Percentiles rank a stretch among this genome's conserved stretches.
phyloP scores from a whole-genome alignment of 2,329 filamentous ascomycete species.

The Akanthomyces muscarius region DNA sequence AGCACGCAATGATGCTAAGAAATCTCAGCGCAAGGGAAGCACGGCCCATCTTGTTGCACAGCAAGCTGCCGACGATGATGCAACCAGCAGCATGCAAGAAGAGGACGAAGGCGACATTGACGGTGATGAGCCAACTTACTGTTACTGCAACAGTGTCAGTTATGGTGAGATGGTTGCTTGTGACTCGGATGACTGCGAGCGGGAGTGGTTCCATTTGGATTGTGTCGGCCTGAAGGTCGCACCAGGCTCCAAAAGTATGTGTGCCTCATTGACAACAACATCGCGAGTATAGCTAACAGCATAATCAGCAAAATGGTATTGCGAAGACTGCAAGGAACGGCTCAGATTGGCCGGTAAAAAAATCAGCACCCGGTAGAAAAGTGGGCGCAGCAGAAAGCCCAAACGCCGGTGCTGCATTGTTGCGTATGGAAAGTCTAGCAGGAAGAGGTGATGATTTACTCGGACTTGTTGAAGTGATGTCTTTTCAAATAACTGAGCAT shows the following conservation, averaged over 20 bases:
- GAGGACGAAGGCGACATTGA: constrained; percentile 57
- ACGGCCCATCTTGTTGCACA: constrained; percentile 31
- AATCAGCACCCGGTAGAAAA: constrained; percentile 40
- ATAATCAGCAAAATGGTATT: constrained; percentile 71
- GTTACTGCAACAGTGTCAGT: constrained; percentile 75
- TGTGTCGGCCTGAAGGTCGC: constrained; percentile 77
- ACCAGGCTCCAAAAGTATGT: constrained; percentile 70
- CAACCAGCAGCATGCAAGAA: constrained; percentile 38
- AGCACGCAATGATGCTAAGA: constrained; percentile 43
- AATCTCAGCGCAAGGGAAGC: constrained; percentile 51
- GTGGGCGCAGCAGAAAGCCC: neutral
- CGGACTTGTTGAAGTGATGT: constrained; percentile 9
- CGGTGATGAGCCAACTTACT: constrained; percentile 69
- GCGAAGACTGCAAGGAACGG: constrained; percentile 70
- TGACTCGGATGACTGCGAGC: constrained; percentile 66
- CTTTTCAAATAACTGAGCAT: constrained; percentile 13
- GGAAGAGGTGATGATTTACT: neutral
- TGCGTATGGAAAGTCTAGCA: neutral
- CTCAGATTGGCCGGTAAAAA: constrained; percentile 55
- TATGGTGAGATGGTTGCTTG: constrained; percentile 85
- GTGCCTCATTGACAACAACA: neutral
- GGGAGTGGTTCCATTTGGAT: constrained; percentile 80
- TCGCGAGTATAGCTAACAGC: constrained; percentile 25
- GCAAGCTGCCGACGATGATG: constrained; percentile 40
- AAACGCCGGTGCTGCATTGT: neutral